These are phyloP conservation scores for Biscutella auriculata DNA, from an alignment of 441 rosid species.

Conservation along the genomic window DNA sequence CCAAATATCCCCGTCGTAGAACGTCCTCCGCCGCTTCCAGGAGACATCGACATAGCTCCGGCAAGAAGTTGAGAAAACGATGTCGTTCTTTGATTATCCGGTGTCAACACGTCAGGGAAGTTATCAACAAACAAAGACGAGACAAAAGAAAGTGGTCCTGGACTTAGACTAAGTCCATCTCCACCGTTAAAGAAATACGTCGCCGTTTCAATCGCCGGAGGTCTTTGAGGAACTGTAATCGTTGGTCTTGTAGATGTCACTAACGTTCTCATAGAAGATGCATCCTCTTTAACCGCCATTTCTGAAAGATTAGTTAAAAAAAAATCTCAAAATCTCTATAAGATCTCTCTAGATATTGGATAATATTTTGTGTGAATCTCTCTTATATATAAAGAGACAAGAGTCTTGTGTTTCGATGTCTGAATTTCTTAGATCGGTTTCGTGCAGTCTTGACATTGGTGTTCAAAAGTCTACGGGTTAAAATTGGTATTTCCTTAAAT, in stretches of 20 bases:
- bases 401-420: constrained; percentile 21
- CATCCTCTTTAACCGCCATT: constrained; percentile 33
- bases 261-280: constrained; percentile 21
- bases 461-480: constrained; percentile 18
- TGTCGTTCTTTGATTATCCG: constrained; percentile 24
- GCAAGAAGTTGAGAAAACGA: constrained; percentile 82
- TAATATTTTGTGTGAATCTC: neutral
- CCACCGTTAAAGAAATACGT: constrained; percentile 37
- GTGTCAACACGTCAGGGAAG: constrained; percentile 30
- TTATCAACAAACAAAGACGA: constrained; percentile 56
- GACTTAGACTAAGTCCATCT: constrained; percentile 45
- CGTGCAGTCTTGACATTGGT: constrained; percentile 28
- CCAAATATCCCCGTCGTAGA: constrained; percentile 41
- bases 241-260: constrained; percentile 46
- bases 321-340: neutral
- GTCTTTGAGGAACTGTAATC: constrained; percentile 51
- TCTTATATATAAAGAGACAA: constrained; percentile 14
- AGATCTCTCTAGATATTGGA: constrained; percentile 3
- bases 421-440: constrained; percentile 15
- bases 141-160: constrained; percentile 78
- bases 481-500: constrained; percentile 9
- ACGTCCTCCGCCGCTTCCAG: constrained; percentile 36
- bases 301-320: neutral
- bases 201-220: constrained; percentile 33
- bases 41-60: constrained; percentile 64